phyloP scores from a whole-genome alignment of 768 basidiomycete genomes.

The Termitomyces sp. region DNA sequence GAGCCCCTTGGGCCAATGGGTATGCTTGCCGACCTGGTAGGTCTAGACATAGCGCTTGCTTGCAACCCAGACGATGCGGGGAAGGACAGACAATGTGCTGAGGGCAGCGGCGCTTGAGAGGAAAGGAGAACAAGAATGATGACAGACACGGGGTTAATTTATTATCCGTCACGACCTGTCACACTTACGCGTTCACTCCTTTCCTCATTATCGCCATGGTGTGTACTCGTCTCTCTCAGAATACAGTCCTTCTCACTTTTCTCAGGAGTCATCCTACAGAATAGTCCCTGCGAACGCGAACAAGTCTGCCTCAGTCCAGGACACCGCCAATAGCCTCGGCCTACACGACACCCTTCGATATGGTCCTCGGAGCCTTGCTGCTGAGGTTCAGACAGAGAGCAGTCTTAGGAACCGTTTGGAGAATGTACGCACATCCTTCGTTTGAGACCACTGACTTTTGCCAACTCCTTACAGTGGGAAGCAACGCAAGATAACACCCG shows the following conservation, averaged over 20 bases:
- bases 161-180: conserved; percentile 10
- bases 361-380: conserved; percentile 76
- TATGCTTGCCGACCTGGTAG: conserved; percentile 61
- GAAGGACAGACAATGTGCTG: neutral
- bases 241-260: neutral
- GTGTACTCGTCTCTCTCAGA: neutral
- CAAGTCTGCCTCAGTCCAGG: conserved; percentile 59
- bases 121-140: conserved; percentile 5
- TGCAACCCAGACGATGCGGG: neutral
- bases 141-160: conserved; percentile 10
- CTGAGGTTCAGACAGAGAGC: conserved; percentile 59
- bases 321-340: conserved; percentile 71
- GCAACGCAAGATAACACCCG: conserved; percentile 86
- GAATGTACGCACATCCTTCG: conserved; percentile 44
- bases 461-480: conserved; percentile 66
- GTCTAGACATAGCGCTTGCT: conserved; percentile 36
- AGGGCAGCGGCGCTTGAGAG: neutral
- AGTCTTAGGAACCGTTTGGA: conserved; percentile 67
- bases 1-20: conserved; percentile 50
- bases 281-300: conserved; percentile 51
- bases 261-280: conserved; percentile 47
- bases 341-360: conserved; percentile 86
- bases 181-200: conserved; percentile 21
- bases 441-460: neutral
- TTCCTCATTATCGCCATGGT: conserved; percentile 22